Percentiles rank a stretch among this genome's conserved stretches.
Conservation (phyloP, 352 stramenopile species). For the Vaucheria bursata region DNA sequence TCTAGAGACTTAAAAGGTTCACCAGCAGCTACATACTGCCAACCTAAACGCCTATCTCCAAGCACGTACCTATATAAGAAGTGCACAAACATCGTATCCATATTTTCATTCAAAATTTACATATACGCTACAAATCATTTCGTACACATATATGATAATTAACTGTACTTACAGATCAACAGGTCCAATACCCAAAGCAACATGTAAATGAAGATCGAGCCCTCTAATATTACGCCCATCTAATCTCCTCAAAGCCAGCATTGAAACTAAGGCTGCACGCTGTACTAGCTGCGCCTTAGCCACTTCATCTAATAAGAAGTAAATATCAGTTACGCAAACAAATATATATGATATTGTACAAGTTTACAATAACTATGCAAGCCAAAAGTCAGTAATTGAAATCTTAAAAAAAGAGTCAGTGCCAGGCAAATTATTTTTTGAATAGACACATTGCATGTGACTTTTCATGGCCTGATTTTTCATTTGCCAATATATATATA, state of each 20-base stretch:
- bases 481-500: too few relatives aligned
- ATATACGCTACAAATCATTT: background rate
- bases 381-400: too few relatives aligned
- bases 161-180: conserved; percentile 13
- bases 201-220: conserved; percentile 25
- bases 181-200: conserved; percentile 22
- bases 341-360: too few relatives aligned
- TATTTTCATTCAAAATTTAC: background rate
- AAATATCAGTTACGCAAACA: background rate
- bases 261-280: conserved; percentile 22
- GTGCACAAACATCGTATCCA: background rate
- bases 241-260: conserved; percentile 22
- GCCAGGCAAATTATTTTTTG: too few relatives aligned
- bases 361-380: too few relatives aligned
- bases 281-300: conserved; percentile 13
- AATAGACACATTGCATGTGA: too few relatives aligned
- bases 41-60: conserved; percentile 11
- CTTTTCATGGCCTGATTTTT: too few relatives aligned
- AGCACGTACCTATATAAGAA: conserved; percentile 13
- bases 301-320: background rate
- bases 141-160: too few relatives aligned
- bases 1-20: conserved; percentile 26
- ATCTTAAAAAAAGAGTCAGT: too few relatives aligned
- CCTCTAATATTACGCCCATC: conserved; percentile 29
- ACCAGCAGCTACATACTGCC: conserved; percentile 33